Percentiles rank a stretch among this genome's conserved stretches.
Conservation (phyloP, 805 yeast species). For the Suhomyces xylopsoci region DNA sequence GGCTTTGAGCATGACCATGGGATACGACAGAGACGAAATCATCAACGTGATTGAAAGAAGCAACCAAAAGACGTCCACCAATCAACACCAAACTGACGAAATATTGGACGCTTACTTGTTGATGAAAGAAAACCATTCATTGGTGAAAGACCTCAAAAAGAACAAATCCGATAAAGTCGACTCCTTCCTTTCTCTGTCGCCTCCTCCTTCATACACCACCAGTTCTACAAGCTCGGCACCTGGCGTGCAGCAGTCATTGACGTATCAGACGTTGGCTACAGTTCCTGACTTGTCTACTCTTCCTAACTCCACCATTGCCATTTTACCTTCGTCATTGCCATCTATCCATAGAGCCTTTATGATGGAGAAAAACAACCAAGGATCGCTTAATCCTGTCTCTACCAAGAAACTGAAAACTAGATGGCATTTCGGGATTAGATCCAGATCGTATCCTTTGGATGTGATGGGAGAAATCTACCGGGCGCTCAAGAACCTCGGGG, state of each 20-base stretch:
- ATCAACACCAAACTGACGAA: slow-evolving; percentile 53
- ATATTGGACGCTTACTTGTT: slow-evolving; percentile 82
- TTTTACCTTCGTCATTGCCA: slow-evolving; percentile 90
- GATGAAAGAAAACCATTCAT: slow-evolving; percentile 72
- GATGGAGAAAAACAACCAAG: slow-evolving; percentile 49
- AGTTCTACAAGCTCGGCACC: slow-evolving; percentile 31
- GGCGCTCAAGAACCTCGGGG: slow-evolving; percentile 89
- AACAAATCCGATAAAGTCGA: slow-evolving; percentile 51
- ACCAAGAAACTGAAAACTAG: slow-evolving; percentile 87
- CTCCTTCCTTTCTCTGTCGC: slow-evolving; percentile 57
- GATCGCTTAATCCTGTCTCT: slow-evolving; percentile 49
- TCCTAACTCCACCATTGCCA: slow-evolving; percentile 82
- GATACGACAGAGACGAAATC: slow-evolving; percentile 28
- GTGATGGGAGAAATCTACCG: slow-evolving; percentile 98
- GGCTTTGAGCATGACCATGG: slow-evolving; percentile 29
- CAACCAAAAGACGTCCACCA: slow-evolving; percentile 16
- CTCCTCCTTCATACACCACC: slow-evolving; percentile 46
- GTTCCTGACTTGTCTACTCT: slow-evolving; percentile 48
- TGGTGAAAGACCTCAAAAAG: slow-evolving; percentile 64
- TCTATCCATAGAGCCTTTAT: slow-evolving; percentile 91
- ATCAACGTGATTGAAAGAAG: slow-evolving; percentile 19
- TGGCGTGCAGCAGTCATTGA: slow-evolving; percentile 43
- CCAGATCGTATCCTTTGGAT: slow-evolving; percentile 93
- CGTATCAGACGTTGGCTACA: slow-evolving; percentile 46
- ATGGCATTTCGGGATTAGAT: slow-evolving; percentile 98